Evolutionary conservation across 345 rosid species (phyloP).

Genomic region (Mallotus nudiflorus): DNA sequence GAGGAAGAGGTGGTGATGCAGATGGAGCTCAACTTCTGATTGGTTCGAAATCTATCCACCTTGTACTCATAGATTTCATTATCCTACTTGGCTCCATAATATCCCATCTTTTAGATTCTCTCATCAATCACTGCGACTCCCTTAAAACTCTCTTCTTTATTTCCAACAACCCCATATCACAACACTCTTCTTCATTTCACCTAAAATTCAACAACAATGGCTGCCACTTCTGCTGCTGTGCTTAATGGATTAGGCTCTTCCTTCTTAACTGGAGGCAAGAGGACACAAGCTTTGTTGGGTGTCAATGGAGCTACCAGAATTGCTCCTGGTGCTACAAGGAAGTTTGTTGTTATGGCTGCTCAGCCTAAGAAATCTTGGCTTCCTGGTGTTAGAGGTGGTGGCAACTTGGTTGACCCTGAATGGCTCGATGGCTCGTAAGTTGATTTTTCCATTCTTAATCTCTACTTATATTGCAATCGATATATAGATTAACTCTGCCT

Average conservation of each 20-base stretch:
- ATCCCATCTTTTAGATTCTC: conserved; percentile 36
- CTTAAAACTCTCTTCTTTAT: not conserved
- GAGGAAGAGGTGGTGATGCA: conserved; percentile 30
- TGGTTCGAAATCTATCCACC: conserved; percentile 83
- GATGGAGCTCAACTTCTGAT: conserved; percentile 57
- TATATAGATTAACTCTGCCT: too few species aligned
- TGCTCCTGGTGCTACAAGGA: conserved; percentile 35
- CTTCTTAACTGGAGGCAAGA: conserved; percentile 61
- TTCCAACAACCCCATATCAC: not conserved
- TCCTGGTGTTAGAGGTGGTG: conserved; percentile 87
- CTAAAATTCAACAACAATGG: conserved; percentile 40
- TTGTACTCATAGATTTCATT: conserved; percentile 48
- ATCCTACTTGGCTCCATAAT: conserved; percentile 48
- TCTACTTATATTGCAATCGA: too few species aligned
- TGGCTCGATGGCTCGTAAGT: conserved; percentile 99
- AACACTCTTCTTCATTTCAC: too few species aligned
- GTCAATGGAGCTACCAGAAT: conserved; percentile 4
- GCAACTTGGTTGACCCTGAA: conserved; percentile 84
- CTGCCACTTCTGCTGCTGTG: conserved; percentile 74
- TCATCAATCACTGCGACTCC: not conserved
- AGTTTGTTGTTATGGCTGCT: conserved; percentile 53
- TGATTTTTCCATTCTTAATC: not conserved
- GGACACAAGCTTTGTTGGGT: conserved; percentile 38
- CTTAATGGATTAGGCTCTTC: conserved; percentile 77
- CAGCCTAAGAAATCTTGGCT: conserved; percentile 87